These are phyloP conservation scores for Geotrichum bryndzae DNA, from an alignment of 1,139 yeast genomes.

Conservation along the genomic window DNA sequence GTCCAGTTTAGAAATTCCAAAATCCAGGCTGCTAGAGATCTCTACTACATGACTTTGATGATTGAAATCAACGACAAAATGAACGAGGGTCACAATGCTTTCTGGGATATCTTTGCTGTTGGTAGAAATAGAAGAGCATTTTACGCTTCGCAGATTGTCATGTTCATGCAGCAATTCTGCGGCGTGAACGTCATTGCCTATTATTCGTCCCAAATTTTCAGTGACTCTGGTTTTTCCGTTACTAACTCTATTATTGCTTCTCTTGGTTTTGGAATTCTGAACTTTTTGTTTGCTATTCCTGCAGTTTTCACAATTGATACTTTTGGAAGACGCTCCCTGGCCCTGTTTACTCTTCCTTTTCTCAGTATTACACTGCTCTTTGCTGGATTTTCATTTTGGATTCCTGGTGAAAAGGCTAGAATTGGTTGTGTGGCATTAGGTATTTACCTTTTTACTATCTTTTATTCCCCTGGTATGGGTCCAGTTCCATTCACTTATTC, in stretches of 20 bases:
- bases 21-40: conserved; percentile 68
- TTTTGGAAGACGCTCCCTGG: conserved; percentile 67
- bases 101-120: conserved; percentile 51
- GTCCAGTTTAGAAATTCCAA: conserved; percentile 45
- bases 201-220: conserved; percentile 61
- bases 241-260: conserved; percentile 67
- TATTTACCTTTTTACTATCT: conserved; percentile 64
- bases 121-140: conserved; percentile 83
- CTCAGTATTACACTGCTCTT: conserved; percentile 61
- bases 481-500: conserved; percentile 89
- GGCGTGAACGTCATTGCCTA: conserved; percentile 82
- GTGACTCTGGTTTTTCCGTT: conserved; percentile 57
- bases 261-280: conserved; percentile 80
- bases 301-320: conserved; percentile 78
- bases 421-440: conserved; percentile 64
- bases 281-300: conserved; percentile 76
- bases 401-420: conserved; percentile 49
- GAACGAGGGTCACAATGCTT: conserved; percentile 33
- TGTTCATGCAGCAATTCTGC: conserved; percentile 91
- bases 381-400: conserved; percentile 75
- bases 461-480: conserved; percentile 82
- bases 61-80: conserved; percentile 61
- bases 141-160: conserved; percentile 71
- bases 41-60: conserved; percentile 63
- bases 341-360: conserved; percentile 69